These are phyloP conservation scores for Casuarina equisetifolia DNA, from an alignment of 306 rosid genomes.

Conservation along the genomic window DNA sequence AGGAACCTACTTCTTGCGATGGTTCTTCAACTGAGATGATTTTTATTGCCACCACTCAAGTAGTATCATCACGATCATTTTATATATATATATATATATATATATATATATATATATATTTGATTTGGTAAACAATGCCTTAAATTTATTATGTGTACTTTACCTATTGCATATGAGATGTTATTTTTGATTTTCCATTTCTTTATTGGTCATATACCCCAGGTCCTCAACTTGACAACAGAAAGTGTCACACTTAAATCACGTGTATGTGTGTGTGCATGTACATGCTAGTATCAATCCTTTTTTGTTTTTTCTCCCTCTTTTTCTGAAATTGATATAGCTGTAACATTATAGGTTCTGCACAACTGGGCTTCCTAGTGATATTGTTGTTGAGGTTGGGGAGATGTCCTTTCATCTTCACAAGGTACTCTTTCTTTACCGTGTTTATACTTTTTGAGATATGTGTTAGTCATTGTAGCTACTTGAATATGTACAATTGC, in stretches of 20 bases:
- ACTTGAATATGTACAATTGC: conserved; percentile 2
- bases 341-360: conserved; percentile 69
- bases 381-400: conserved; percentile 84
- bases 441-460: conserved; percentile 21
- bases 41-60: neutral
- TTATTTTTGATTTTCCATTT: neutral
- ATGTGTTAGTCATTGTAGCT: neutral
- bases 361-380: conserved; percentile 96
- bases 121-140: neutral
- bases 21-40: neutral
- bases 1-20: neutral
- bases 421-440: conserved; percentile 52
- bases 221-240: neutral
- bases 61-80: neutral
- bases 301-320: neutral
- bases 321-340: neutral
- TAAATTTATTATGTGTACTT: neutral
- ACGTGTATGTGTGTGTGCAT: neutral
- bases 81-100: neutral
- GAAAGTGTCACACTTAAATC: neutral
- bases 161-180: no score
- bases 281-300: neutral
- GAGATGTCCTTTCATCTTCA: conserved; percentile 99
- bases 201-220: neutral
- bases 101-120: neutral